Percentiles rank a stretch among this genome's conserved stretches.
These are phyloP conservation scores for Cryptosporidium meleagridis DNA, from an alignment of 169 alveolate genomes.

Conservation along the genomic window DNA sequence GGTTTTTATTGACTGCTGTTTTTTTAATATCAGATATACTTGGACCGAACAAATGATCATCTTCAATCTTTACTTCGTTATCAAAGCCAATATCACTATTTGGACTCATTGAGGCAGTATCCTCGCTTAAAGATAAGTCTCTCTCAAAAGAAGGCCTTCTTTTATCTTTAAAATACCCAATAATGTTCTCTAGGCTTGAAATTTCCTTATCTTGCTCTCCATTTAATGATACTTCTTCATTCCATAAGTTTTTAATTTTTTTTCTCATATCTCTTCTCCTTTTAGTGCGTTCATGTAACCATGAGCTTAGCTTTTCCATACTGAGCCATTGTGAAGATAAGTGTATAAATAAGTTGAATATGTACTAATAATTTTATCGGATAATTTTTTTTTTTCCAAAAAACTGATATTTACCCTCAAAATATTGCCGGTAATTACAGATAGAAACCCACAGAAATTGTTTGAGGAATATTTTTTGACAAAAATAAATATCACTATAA, in stretches of 20 bases:
- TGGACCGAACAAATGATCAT: constrained; percentile 35
- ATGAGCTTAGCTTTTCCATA: constrained; percentile 6
- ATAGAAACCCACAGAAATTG: constrained; percentile 15
- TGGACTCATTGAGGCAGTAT: not conserved
- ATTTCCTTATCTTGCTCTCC: not conserved
- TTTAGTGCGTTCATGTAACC: constrained; percentile 62
- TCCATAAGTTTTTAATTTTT: constrained; percentile 18
- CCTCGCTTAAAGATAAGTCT: constrained; percentile 24
- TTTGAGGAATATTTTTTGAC: not conserved
- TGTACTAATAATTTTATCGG: not conserved
- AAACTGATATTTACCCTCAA: not conserved
- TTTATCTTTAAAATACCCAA: not conserved
- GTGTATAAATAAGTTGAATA: not conserved
- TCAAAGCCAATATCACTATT: not conserved
- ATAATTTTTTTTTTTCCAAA: not conserved
- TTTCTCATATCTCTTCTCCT: constrained; percentile 17
- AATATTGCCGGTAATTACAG: constrained; percentile 12
- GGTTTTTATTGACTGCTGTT: constrained; percentile 10
- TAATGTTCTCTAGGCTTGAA: not conserved
- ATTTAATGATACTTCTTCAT: not conserved
- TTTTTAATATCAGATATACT: constrained; percentile 2
- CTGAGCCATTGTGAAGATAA: not conserved
- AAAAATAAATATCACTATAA: not conserved
- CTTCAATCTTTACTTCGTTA: not conserved
- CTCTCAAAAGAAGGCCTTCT: constrained; percentile 55